Conservation (phyloP, 306 rosid genomes). For the Lupinus albus region DNA sequence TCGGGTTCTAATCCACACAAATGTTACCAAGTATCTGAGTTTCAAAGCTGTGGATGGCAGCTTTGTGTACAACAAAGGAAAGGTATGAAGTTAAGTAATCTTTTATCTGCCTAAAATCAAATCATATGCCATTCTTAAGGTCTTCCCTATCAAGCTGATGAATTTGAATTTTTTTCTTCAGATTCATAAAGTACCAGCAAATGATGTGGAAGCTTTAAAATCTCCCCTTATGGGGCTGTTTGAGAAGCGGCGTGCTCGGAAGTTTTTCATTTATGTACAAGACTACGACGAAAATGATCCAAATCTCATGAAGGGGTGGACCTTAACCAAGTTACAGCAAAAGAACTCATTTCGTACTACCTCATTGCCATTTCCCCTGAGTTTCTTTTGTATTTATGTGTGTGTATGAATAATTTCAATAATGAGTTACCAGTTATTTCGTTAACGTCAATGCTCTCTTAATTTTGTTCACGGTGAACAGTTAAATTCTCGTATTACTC, state of each 20-base stretch:
- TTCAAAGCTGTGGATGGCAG: slow-evolving; percentile 74
- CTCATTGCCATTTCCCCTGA: slow-evolving; percentile 13
- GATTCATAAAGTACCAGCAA: slow-evolving; percentile 66
- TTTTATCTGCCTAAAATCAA: not conserved
- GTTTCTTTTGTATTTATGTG: not conserved
- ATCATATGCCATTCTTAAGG: not conserved
- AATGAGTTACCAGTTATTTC: not conserved
- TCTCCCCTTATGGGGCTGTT: slow-evolving; percentile 67
- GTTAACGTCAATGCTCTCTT: too few relatives aligned
- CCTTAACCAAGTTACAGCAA: slow-evolving; percentile 55
- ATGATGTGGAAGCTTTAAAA: slow-evolving; percentile 67
- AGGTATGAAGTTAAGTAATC: slow-evolving; percentile 41
- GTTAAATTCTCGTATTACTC: too few relatives aligned
- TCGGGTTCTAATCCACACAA: slow-evolving; percentile 66
- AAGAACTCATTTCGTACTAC: slow-evolving; percentile 55
- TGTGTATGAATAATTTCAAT: slow-evolving; percentile 8
- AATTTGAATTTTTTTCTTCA: slow-evolving; percentile 24
- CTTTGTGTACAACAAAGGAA: slow-evolving; percentile 64
- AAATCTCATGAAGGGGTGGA: slow-evolving; percentile 57
- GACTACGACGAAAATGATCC: slow-evolving; percentile 57
- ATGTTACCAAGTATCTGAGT: slow-evolving; percentile 62
- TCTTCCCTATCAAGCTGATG: too few relatives aligned
- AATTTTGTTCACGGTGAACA: too few relatives aligned
- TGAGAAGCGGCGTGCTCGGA: slow-evolving; percentile 67
- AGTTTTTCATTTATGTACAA: slow-evolving; percentile 61